phyloP scores from a whole-genome alignment of 2,329 filamentous ascomycete species.

The Clonostachys sp. region DNA sequence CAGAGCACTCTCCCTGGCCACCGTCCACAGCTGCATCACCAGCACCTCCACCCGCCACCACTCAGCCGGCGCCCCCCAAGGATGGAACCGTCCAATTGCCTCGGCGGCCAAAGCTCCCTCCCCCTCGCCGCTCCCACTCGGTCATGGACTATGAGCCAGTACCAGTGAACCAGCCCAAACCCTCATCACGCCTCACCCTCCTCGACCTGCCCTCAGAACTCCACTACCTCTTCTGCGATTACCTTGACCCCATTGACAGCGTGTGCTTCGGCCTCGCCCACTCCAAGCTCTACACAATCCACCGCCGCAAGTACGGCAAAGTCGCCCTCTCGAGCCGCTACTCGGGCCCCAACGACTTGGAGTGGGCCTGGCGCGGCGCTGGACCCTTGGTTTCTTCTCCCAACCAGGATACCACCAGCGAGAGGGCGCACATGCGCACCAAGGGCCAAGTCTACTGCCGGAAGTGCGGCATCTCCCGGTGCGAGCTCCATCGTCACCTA shows the following conservation, averaged over 20 bases:
- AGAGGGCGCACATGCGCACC: constrained; percentile 42
- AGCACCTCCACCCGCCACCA: not conserved
- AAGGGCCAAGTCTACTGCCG: constrained; percentile 57
- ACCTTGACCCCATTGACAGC: constrained; percentile 60
- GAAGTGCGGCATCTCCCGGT: constrained; percentile 56
- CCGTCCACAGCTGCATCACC: not conserved
- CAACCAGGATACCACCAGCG: not conserved
- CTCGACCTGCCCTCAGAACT: constrained; percentile 53
- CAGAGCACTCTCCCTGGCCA: constrained; percentile 17
- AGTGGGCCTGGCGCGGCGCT: constrained; percentile 59
- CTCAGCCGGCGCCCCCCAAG: constrained; percentile 5
- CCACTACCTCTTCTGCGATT: constrained; percentile 56
- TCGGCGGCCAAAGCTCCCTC: constrained; percentile 28
- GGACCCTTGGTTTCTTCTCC: constrained; percentile 31
- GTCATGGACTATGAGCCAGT: constrained; percentile 54
- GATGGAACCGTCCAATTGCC: constrained; percentile 15
- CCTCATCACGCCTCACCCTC: constrained; percentile 39
- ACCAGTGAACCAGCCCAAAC: constrained; percentile 37
- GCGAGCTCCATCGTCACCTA: constrained; percentile 60
- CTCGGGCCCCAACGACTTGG: constrained; percentile 56
- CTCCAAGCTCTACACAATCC: constrained; percentile 53
- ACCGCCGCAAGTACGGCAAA: constrained; percentile 48
- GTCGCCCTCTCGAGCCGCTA: constrained; percentile 55
- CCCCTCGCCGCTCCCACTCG: constrained; percentile 53
- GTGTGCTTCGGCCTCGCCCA: constrained; percentile 57